Conservation (phyloP, 495 filamentous ascomycete genomes). For the Trichocladium antarcticum region DNA sequence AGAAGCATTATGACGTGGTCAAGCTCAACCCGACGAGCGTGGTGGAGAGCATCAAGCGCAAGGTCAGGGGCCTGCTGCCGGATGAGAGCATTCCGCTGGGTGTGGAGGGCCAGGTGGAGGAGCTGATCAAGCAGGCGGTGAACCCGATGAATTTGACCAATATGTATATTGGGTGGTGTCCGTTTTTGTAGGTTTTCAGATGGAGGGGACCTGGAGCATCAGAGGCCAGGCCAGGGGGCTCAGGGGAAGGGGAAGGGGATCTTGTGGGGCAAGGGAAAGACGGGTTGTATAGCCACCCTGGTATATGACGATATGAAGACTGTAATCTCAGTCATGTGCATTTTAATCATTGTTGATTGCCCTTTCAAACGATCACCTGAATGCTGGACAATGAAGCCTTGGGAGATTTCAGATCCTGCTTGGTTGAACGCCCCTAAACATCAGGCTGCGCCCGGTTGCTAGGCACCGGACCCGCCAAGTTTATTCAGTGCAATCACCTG, state of each 20-base stretch:
- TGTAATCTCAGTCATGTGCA: background rate
- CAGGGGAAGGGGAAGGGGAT: background rate
- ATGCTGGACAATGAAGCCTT: too few species aligned
- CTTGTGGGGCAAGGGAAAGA: background rate
- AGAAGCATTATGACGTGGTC: conserved; percentile 49
- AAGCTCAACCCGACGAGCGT: conserved; percentile 82
- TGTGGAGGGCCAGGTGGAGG: conserved; percentile 92
- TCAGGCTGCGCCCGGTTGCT: background rate
- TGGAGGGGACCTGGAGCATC: too few species aligned
- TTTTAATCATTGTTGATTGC: too few species aligned
- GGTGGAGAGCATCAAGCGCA: conserved; percentile 75
- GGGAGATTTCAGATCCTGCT: too few species aligned
- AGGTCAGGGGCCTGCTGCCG: conserved; percentile 71
- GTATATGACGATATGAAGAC: background rate
- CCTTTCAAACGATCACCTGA: too few species aligned
- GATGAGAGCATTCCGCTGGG: conserved; percentile 82
- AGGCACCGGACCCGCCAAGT: background rate
- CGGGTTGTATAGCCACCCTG: background rate
- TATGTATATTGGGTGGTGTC: conserved; percentile 99
- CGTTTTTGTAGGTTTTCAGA: conserved; percentile 77
- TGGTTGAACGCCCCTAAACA: background rate
- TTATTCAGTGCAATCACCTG: too few species aligned
- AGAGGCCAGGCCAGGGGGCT: too few species aligned
- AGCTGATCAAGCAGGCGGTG: conserved; percentile 74
- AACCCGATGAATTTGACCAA: conserved; percentile 61